phyloP scores from a whole-genome alignment of 345 rosid genomes.

The Eucalyptus sp. region DNA sequence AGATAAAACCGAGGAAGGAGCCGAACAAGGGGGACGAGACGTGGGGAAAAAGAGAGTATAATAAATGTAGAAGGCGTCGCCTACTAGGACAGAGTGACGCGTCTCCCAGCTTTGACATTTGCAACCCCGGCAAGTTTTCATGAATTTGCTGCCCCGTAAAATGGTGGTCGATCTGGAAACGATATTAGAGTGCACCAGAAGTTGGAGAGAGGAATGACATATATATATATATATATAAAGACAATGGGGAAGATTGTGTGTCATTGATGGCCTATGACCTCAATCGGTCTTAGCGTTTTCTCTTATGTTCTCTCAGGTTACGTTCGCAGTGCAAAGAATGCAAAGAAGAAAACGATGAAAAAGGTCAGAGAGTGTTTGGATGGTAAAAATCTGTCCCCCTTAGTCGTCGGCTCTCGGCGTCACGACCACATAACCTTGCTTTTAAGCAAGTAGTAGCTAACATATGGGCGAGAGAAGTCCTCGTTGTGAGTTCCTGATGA shows the following conservation, averaged over 20 bases:
- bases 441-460: not conserved
- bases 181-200: not conserved
- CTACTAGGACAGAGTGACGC: not conserved
- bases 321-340: not conserved
- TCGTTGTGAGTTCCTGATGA: not conserved
- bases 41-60: not conserved
- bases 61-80: not conserved
- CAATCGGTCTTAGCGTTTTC: not conserved
- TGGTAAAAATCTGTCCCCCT: not conserved
- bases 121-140: not conserved
- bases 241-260: not conserved
- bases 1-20: not conserved
- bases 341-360: not conserved
- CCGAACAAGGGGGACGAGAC: not conserved
- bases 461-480: not conserved
- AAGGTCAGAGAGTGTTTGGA: not conserved
- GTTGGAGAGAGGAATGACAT: not conserved
- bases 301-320: not conserved
- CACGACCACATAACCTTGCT: not conserved
- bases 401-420: not conserved
- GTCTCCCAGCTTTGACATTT: not conserved
- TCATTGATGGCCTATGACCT: not conserved
- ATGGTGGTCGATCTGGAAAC: not conserved
- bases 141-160: not conserved
- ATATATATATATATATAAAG: not conserved